Conservation (phyloP, 2,329 filamentous ascomycete species). For the Bertia moriformis region DNA sequence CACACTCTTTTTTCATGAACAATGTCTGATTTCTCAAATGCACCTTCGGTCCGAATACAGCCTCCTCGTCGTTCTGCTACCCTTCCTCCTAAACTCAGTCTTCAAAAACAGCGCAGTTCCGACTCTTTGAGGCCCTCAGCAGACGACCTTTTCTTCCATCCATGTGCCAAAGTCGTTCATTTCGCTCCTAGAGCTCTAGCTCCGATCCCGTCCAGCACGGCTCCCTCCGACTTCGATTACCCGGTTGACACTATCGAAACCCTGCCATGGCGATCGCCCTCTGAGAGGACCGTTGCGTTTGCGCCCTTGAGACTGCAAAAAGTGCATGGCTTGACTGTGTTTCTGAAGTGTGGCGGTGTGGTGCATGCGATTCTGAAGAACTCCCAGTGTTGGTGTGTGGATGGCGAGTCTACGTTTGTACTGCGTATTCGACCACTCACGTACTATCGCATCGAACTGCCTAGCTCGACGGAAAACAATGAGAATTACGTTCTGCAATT, state of each 20-base stretch:
- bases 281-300: constrained; percentile 43
- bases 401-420: constrained; percentile 47
- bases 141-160: constrained; percentile 32
- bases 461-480: constrained; percentile 34
- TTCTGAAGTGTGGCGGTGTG: constrained; percentile 45
- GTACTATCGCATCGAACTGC: constrained; percentile 52
- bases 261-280: constrained; percentile 40
- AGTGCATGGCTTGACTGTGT: constrained; percentile 44
- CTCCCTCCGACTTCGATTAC: constrained; percentile 1
- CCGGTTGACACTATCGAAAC: constrained; percentile 21
- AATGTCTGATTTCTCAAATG: background rate
- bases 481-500: constrained; percentile 33
- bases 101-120: background rate
- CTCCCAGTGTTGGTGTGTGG: constrained; percentile 56
- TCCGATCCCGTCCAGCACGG: background rate
- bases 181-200: constrained; percentile 21
- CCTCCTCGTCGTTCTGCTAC: background rate
- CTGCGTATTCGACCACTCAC: constrained; percentile 41
- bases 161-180: constrained; percentile 40
- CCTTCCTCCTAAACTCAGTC: background rate
- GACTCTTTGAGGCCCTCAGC: background rate
- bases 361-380: constrained; percentile 48
- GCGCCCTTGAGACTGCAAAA: constrained; percentile 46
- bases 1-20: too few species aligned
- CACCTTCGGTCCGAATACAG: background rate